Conservation (phyloP, 257 asterid genomes). For the Petunia axillaris region DNA sequence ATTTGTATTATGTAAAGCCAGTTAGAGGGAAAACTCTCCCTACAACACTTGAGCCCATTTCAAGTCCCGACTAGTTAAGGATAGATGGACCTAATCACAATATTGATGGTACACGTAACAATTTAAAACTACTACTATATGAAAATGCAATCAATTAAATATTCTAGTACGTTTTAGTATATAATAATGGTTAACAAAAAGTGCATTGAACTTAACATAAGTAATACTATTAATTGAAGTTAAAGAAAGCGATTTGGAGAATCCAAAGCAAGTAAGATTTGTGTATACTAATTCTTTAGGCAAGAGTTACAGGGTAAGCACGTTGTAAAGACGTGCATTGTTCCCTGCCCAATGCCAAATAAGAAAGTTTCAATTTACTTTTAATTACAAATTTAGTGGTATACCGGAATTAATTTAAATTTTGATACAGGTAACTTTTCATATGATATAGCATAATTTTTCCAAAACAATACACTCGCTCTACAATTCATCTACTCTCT, state of each 20-base stretch:
- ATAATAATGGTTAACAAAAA: neutral
- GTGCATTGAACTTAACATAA: conserved; percentile 21
- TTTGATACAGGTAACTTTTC: neutral
- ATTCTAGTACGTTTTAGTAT: neutral
- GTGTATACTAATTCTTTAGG: neutral
- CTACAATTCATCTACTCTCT: neutral
- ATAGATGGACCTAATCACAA: too few relatives aligned
- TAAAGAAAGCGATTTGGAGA: conserved; percentile 15
- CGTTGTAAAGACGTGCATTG: conserved; percentile 25
- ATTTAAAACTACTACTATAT: too few relatives aligned
- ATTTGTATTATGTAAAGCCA: too few relatives aligned
- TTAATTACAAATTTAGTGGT: neutral
- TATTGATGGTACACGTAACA: too few relatives aligned
- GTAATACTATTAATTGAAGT: neutral
- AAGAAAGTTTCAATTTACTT: neutral
- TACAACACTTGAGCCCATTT: too few relatives aligned
- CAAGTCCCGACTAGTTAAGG: too few relatives aligned
- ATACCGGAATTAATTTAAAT: neutral
- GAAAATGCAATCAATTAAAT: too few relatives aligned
- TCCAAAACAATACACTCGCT: neutral
- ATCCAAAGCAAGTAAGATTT: conserved; percentile 21
- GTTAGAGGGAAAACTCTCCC: too few relatives aligned
- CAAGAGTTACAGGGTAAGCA: conserved; percentile 16
- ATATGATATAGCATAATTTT: neutral
- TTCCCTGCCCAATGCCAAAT: conserved; percentile 11